These are phyloP conservation scores for Phialemoniopsis sp. DNA, from an alignment of 2,329 filamentous ascomycete species.

Conservation along the genomic window DNA sequence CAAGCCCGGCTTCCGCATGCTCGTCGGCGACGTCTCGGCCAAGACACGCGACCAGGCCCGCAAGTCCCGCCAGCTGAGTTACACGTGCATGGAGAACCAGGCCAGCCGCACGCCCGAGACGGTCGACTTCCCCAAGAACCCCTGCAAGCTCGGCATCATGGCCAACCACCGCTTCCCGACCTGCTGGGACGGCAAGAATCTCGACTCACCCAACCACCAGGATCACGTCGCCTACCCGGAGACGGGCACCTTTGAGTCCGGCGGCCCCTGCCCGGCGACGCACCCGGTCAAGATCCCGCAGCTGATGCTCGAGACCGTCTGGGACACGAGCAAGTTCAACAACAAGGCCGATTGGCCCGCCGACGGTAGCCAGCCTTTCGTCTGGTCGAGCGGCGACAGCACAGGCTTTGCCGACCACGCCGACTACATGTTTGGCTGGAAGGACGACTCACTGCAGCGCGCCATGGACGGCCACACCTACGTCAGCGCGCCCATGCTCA, in stretches of 20 bases:
- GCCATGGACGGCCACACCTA: slow-evolving; percentile 30
- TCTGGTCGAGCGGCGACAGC: slow-evolving; percentile 31
- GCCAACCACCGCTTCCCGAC: slow-evolving; percentile 40
- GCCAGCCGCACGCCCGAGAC: slow-evolving; percentile 31
- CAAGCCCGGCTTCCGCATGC: slow-evolving; percentile 44
- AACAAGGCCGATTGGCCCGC: slow-evolving; percentile 28
- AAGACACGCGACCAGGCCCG: slow-evolving; percentile 22
- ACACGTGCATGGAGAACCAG: slow-evolving; percentile 31
- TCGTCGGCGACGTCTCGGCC: slow-evolving; percentile 34
- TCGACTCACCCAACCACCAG: slow-evolving; percentile 40
- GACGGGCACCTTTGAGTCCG: slow-evolving; percentile 33
- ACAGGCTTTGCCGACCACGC: slow-evolving; percentile 33
- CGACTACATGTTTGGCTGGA: slow-evolving; percentile 39
- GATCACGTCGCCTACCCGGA: slow-evolving; percentile 39
- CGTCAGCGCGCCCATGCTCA: slow-evolving; percentile 17
- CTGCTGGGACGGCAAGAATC: slow-evolving; percentile 48
- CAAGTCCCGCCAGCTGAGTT: slow-evolving; percentile 33
- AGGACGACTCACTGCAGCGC: slow-evolving; percentile 33
- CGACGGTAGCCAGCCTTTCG: slow-evolving; percentile 31
- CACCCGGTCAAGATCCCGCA: slow-evolving; percentile 36
- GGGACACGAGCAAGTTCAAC: slow-evolving; percentile 25
- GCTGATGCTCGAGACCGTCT: slow-evolving; percentile 34
- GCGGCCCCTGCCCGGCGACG: slow-evolving; percentile 34
- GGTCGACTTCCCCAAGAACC: slow-evolving; percentile 27
- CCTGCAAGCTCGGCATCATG: slow-evolving; percentile 37